Conservation (phyloP, 164 flowering plant species). For the Vitis amurensis region DNA sequence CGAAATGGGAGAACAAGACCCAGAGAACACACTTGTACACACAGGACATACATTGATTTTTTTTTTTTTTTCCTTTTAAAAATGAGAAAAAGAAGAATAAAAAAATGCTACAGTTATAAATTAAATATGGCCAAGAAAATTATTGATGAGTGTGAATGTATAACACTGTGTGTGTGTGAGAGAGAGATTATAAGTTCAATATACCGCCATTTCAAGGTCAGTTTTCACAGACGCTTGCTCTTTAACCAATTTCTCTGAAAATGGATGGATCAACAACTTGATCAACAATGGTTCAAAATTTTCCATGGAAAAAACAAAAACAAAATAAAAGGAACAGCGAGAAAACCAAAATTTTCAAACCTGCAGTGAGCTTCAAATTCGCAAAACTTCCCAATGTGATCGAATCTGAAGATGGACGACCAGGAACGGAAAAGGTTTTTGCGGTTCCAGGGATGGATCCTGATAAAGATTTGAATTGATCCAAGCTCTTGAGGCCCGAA, state of each 20-base stretch:
- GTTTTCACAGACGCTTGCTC: constrained; percentile 92
- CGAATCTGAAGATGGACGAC: constrained; percentile 59
- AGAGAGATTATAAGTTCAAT: constrained; percentile 1
- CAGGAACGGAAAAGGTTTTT: constrained; percentile 36
- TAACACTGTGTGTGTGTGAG: constrained; percentile 1
- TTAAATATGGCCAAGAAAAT: too few relatives aligned
- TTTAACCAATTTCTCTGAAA: constrained; percentile 87
- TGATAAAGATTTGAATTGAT: constrained; percentile 53
- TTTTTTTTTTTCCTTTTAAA: too few relatives aligned
- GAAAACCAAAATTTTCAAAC: constrained; percentile 22
- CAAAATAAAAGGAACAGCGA: not conserved
- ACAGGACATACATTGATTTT: too few relatives aligned
- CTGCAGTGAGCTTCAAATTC: constrained; percentile 90
- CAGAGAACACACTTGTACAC: too few relatives aligned
- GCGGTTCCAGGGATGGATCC: constrained; percentile 45
- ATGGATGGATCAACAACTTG: constrained; percentile 15
- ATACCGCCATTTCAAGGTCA: constrained; percentile 90
- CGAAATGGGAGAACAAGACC: too few relatives aligned
- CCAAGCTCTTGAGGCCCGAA: constrained; percentile 58
- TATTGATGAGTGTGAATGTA: too few relatives aligned
- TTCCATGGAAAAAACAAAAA: not conserved
- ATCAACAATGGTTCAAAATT: constrained; percentile 1
- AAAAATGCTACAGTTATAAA: too few relatives aligned
- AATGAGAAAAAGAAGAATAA: too few relatives aligned
- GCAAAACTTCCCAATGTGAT: constrained; percentile 66